Evolutionary conservation across 2,329 filamentous ascomycete genomes (phyloP).

Genomic region (Lachnellula subtilissima): DNA sequence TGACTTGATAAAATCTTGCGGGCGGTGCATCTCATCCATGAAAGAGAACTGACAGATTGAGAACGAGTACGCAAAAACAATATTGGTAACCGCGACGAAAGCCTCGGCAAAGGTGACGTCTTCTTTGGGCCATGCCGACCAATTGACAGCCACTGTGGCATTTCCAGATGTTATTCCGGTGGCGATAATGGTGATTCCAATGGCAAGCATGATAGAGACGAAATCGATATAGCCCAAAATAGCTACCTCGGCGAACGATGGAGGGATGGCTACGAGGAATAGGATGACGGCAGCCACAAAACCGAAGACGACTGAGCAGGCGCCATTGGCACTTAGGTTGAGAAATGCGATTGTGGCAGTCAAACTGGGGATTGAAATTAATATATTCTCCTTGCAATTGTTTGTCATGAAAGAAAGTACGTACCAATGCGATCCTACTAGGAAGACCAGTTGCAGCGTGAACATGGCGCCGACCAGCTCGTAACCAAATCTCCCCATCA

Average conservation of each 20-base stretch:
- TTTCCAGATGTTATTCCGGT: slow-evolving; percentile 38
- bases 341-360: slow-evolving; percentile 58
- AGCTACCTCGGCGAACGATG: slow-evolving; percentile 53
- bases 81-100: slow-evolving; percentile 51
- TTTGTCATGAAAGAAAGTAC: not conserved
- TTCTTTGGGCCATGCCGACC: slow-evolving; percentile 24
- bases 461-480: slow-evolving; percentile 49
- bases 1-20: slow-evolving; percentile 27
- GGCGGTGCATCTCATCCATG: slow-evolving; percentile 34
- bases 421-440: slow-evolving; percentile 54
- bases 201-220: slow-evolving; percentile 48
- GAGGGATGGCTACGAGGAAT: slow-evolving; percentile 48
- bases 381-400: not conserved
- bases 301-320: slow-evolving; percentile 53
- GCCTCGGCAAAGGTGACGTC: slow-evolving; percentile 39
- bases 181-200: slow-evolving; percentile 52
- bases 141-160: slow-evolving; percentile 9
- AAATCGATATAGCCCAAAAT: slow-evolving; percentile 53
- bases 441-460: slow-evolving; percentile 53
- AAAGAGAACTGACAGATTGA: slow-evolving; percentile 28
- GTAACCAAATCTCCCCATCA: slow-evolving; percentile 46
- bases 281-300: slow-evolving; percentile 47
- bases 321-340: slow-evolving; percentile 47
- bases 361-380: slow-evolving; percentile 27
- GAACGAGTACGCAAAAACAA: slow-evolving; percentile 53